Conservation (phyloP, 768 basidiomycete genomes). For the Termitomyces sp. region DNA sequence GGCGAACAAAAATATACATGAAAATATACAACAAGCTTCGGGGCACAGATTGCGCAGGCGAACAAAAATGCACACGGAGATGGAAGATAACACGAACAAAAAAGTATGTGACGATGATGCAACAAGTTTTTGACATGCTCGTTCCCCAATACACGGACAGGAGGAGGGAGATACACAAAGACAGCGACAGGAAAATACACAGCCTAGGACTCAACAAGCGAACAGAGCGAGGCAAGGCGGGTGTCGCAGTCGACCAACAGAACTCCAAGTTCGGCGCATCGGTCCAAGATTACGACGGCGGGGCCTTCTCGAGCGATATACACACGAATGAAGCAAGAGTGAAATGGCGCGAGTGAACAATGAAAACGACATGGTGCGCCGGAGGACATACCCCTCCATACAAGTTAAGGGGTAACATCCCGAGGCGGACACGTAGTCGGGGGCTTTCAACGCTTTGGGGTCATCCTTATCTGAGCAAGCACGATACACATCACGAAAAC, state of each 20-base stretch:
- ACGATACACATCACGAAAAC: neutral
- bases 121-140: neutral
- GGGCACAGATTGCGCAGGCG: neutral
- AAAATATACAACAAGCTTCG: neutral
- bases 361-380: neutral
- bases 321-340: neutral
- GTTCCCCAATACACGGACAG: neutral
- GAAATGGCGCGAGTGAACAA: neutral
- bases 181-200: too few species aligned
- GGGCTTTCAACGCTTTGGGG: neutral
- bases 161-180: neutral
- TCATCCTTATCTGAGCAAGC: neutral
- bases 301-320: neutral
- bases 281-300: neutral
- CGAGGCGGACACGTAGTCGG: neutral
- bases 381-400: neutral
- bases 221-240: neutral
- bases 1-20: neutral
- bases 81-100: too few species aligned
- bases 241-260: neutral
- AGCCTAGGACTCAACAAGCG: neutral
- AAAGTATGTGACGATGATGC: neutral
- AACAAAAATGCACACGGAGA: neutral
- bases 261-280: neutral
- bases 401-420: neutral